phyloP scores from a whole-genome alignment of 2,329 filamentous ascomycete genomes.

The Gyromitra esculenta region DNA sequence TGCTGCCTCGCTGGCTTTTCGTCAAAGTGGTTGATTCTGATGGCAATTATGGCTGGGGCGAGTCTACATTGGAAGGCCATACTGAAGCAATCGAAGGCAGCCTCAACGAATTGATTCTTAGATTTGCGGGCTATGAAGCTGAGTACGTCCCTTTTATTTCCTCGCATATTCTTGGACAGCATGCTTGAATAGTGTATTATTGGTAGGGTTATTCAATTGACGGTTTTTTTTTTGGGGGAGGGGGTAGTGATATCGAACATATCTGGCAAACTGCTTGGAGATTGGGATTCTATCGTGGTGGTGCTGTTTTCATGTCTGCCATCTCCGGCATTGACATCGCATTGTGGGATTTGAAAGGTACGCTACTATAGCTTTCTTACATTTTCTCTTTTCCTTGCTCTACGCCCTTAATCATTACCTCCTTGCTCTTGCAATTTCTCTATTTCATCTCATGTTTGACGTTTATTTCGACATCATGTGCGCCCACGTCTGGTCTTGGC shows the following conservation, averaged over 20 bases:
- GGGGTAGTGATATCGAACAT: constrained; percentile 75
- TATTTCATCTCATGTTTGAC: constrained; percentile 31
- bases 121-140: constrained; percentile 69
- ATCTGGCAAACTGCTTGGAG: constrained; percentile 81
- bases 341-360: constrained; percentile 78
- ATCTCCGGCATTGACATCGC: constrained; percentile 81
- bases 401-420: not conserved
- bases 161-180: not conserved
- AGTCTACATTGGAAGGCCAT: constrained; percentile 71
- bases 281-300: constrained; percentile 78
- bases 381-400: not conserved
- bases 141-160: constrained; percentile 62
- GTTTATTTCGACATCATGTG: constrained; percentile 32
- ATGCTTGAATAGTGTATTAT: not conserved
- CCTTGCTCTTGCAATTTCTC: constrained; percentile 4
- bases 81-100: constrained; percentile 70
- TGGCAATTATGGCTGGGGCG: constrained; percentile 69
- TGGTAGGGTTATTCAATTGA: not conserved
- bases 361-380: constrained; percentile 58
- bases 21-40: constrained; percentile 70
- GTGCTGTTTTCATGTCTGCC: constrained; percentile 82
- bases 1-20: constrained; percentile 72
- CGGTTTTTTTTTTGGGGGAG: constrained; percentile 14
- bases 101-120: constrained; percentile 67
- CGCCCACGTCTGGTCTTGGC: constrained; percentile 36